Base-by-base conservation (phyloP, 139 green algal genomes). In the Coelastrella sp. region DNA sequence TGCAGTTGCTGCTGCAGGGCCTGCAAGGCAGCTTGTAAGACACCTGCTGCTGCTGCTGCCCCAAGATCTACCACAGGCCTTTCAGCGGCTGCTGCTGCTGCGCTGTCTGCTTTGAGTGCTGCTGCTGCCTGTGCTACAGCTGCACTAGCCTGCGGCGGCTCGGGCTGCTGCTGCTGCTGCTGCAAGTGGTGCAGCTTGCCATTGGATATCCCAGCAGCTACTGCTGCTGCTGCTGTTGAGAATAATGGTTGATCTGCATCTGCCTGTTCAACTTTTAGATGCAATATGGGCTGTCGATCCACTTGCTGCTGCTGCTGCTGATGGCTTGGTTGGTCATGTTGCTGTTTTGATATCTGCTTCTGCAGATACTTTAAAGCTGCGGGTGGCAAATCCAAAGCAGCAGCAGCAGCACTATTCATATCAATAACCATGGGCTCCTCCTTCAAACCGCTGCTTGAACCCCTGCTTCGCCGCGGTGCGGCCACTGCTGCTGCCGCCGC, bases 31-130 rank as follows among this genome's bases (percentile, higher is more conserved):
- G 54, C 47, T 65, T 57, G 56, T 74, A 22, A 20, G 56, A 64
- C 82, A 60, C 59, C 56, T 87, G 81, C 81, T 87, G 82, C 74
- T 59, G 23, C 82, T 58, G 54, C 82, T 87, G 64, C 82, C 19
- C 10, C 32, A 17, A 8, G 22, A 66, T 58, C 0, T 0, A 13
- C 32, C 57, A 16, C 64, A 86, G n/a, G 80, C 22, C 78, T 32
- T 23, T 87, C 11, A 71, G 56, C 78, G 32, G 54, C 7, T 60
- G 80, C 60, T 47, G 16, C 32, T 65, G 32, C 82, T 79, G 23
- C n/a, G 16, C 65, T 8, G 6, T 64, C n/a, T 57, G 80, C n/a
- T 32, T 54, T n/a, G 13, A 23, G 20, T 8, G 20, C 80, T 75
- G 80, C 59, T 75, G 80, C 58, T 60, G 80, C 79, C 22, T 84